Percentiles rank a stretch among this genome's conserved stretches.
Conservation (phyloP, 2,329 filamentous ascomycete genomes). For the Lachnellula suecica region DNA sequence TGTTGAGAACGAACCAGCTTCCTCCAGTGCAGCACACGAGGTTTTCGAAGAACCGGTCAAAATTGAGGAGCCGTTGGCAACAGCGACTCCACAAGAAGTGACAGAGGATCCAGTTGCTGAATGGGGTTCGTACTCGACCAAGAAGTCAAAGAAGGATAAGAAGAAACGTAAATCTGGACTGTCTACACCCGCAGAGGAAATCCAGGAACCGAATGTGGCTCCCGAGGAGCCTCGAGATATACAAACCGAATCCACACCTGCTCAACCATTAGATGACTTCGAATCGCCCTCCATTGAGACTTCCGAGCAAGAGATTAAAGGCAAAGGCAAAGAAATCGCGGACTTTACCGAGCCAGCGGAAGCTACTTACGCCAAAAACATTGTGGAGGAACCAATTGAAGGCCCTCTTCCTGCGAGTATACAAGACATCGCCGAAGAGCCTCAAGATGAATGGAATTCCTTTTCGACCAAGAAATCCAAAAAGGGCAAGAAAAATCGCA, state of each 20-base stretch:
- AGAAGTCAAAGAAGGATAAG: slow-evolving; percentile 32
- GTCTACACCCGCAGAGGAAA: not conserved
- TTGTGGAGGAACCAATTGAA: not conserved
- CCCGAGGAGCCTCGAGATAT: slow-evolving; percentile 5
- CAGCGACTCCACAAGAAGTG: not conserved
- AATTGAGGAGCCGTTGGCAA: not conserved
- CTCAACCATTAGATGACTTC: not conserved
- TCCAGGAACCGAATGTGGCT: not conserved
- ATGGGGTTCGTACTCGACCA: slow-evolving; percentile 1
- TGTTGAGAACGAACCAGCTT: not conserved
- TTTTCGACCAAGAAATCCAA: slow-evolving; percentile 16
- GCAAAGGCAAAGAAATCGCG: not conserved
- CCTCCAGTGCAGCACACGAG: not conserved
- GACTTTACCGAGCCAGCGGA: not conserved
- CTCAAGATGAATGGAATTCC: slow-evolving; percentile 15
- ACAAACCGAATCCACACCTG: not conserved
- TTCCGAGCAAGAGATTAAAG: not conserved
- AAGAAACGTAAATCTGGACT: slow-evolving; percentile 27
- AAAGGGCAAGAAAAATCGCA: slow-evolving; percentile 23
- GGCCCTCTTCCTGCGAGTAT: not conserved
- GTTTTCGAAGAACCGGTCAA: not conserved
- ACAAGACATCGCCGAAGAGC: slow-evolving; percentile 1
- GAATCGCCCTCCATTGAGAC: not conserved
- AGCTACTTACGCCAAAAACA: not conserved
- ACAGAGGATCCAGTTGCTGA: slow-evolving; percentile 1